Percentiles rank a stretch among this genome's conserved stretches.
Evolutionary conservation across 306 rosid genomes (phyloP).

Genomic region (Begonia fuchsioides): DNA sequence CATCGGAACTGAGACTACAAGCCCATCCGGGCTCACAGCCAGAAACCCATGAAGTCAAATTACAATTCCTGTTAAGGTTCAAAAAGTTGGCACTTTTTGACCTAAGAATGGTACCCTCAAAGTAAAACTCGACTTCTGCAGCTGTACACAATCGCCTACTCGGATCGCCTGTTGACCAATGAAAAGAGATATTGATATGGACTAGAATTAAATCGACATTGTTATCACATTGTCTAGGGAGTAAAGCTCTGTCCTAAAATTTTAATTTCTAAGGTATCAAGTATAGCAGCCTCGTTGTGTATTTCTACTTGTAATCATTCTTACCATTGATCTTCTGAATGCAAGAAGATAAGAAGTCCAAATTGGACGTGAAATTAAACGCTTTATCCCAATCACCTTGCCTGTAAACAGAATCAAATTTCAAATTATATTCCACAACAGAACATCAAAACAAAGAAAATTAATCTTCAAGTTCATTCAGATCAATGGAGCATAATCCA

Average conservation of each 20-base stretch:
- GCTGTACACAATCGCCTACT: slow-evolving; percentile 66
- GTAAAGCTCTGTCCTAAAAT: no score
- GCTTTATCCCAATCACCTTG: slow-evolving; percentile 85
- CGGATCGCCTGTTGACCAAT: slow-evolving; percentile 54
- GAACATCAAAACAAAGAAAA: no score
- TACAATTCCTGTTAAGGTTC: slow-evolving; percentile 78
- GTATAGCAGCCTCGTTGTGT: no score
- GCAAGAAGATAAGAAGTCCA: slow-evolving; percentile 74
- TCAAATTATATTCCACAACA: slow-evolving; percentile 3
- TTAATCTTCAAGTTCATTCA: neutral
- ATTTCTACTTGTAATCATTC: no score
- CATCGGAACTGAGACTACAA: slow-evolving; percentile 36
- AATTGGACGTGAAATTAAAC: slow-evolving; percentile 64
- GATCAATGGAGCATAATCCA: neutral
- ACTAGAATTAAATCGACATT: no score
- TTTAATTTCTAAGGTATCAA: no score
- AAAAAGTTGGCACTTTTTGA: slow-evolving; percentile 35
- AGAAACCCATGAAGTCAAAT: slow-evolving; percentile 78
- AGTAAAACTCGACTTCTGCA: slow-evolving; percentile 68
- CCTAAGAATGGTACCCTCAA: slow-evolving; percentile 36
- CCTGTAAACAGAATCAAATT: slow-evolving; percentile 29
- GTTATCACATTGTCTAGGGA: no score
- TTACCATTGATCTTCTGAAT: slow-evolving; percentile 59
- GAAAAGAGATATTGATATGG: neutral
- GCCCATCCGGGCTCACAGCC: slow-evolving; percentile 99